Base-by-base conservation (phyloP, 345 rosid species). In the Psidium guajava region DNA sequence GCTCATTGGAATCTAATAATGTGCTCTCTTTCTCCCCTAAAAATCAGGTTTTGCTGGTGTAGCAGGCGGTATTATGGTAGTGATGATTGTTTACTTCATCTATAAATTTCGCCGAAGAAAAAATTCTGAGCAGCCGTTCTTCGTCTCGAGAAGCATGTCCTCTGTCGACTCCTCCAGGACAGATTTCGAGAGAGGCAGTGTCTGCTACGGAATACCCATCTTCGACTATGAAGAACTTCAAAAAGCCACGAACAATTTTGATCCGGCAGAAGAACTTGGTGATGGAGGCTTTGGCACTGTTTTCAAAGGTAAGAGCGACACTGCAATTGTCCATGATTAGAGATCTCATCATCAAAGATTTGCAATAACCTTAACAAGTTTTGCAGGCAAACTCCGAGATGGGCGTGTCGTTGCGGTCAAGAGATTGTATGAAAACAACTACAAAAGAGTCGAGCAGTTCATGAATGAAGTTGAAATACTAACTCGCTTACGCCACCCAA, bases 201-300 rank as follows among this genome's bases (percentile, higher is more conserved):
- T 73, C 58, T 27, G 86, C 57, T 75, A 51, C 15, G 98, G 95
- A 10, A 87, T 94, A 85, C 92, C 84, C 53, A 83, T 93, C 59
- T 95, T 95, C 90, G 87, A 91, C 84, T 95, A 94, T 36, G 82
- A 42, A 1, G 98, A 95, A 83, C 99, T 97, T 20, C 91, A 89
- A 83, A 89, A 86, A 84, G 99, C 98, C 2, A 97, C 98, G 5
- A 87, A 92, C 86, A 85, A 91, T 83, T 97, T 97, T 83, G 98
- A 94, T 87, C 90, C 94, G 8, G 73, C 89, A 1, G 91, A 40
- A 84, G 97, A 96, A 89, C 96, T 95, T 50, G 99, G 99, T 47
- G 98, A 94, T 86, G 99, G 99, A 81, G 98, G 98, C 89, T 96
- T 93, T 86, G 98, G 98, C 87, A 94, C 95, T 40, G 99, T 96